phyloP scores from a whole-genome alignment of 345 rosid genomes.

The Barbarea vulgaris region DNA sequence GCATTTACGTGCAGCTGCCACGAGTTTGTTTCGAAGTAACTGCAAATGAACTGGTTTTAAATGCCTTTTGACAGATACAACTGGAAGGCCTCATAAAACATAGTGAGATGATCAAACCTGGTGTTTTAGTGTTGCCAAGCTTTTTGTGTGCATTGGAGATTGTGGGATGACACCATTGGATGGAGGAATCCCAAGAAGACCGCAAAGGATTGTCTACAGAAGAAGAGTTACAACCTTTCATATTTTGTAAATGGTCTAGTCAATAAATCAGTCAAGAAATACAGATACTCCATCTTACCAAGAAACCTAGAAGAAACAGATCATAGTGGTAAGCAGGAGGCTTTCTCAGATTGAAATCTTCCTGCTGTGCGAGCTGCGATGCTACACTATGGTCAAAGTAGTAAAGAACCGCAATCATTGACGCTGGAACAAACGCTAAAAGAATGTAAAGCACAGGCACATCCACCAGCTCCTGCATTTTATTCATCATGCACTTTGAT shows the following conservation, averaged over 20 bases:
- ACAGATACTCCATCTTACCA: slow-evolving; percentile 51
- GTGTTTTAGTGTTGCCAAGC: slow-evolving; percentile 79
- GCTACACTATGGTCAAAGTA: slow-evolving; percentile 96
- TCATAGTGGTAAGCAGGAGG: slow-evolving; percentile 91
- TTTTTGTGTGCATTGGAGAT: slow-evolving; percentile 87
- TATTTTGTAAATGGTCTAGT: slow-evolving; percentile 4
- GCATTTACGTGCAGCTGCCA: slow-evolving; percentile 63
- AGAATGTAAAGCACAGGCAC: slow-evolving; percentile 81
- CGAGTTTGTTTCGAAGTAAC: slow-evolving; percentile 70
- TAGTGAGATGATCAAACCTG: slow-evolving; percentile 49
- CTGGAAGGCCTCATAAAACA: background rate
- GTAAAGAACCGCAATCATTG: slow-evolving; percentile 92
- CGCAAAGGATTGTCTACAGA: slow-evolving; percentile 68
- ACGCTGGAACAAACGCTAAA: slow-evolving; percentile 90
- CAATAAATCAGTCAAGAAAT: slow-evolving; percentile 19
- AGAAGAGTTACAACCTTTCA: background rate
- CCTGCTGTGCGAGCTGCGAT: slow-evolving; percentile 91
- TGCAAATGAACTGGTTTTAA: slow-evolving; percentile 33
- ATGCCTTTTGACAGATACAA: background rate
- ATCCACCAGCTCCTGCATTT: slow-evolving; percentile 73
- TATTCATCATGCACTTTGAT: background rate
- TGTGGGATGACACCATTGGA: slow-evolving; percentile 87
- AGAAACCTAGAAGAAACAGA: slow-evolving; percentile 81
- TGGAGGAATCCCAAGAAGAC: slow-evolving; percentile 80
- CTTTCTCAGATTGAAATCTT: slow-evolving; percentile 86